Evolutionary conservation across 2,329 filamentous ascomycete species (phyloP).

Genomic region (Leptographium lundbergii): DNA sequence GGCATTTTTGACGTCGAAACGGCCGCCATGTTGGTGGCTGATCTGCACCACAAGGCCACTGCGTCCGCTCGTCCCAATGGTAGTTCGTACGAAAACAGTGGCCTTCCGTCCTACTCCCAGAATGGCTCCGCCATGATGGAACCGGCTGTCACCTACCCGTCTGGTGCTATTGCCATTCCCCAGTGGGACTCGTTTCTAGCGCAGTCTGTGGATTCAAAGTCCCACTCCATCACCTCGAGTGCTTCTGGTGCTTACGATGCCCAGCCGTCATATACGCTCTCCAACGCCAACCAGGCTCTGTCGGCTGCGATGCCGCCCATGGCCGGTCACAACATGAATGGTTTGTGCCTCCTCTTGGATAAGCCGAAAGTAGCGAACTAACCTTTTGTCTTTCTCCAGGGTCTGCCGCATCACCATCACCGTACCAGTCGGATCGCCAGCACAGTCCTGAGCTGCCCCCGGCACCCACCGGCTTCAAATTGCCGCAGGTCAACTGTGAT

Average conservation of each 20-base stretch:
- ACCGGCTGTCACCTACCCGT: conserved; percentile 61
- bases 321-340: conserved; percentile 48
- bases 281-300: conserved; percentile 43
- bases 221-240: conserved; percentile 59
- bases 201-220: conserved; percentile 58
- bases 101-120: conserved; percentile 56
- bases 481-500: conserved; percentile 72
- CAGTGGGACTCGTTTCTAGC: conserved; percentile 87
- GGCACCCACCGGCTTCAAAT: conserved; percentile 53
- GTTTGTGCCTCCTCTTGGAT: conserved; percentile 10
- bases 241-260: conserved; percentile 55
- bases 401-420: conserved; percentile 56
- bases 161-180: conserved; percentile 67
- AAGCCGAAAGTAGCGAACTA: neutral
- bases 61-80: conserved; percentile 49
- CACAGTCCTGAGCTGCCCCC: conserved; percentile 57
- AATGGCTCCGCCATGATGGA: conserved; percentile 63
- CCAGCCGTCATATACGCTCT: conserved; percentile 48
- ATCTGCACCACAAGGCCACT: conserved; percentile 92
- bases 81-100: conserved; percentile 42
- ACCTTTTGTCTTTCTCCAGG: neutral
- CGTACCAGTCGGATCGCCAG: conserved; percentile 54
- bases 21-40: conserved; percentile 95
- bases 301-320: conserved; percentile 54
- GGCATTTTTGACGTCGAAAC: conserved; percentile 92